Conservation (phyloP, 768 basidiomycete genomes). For the Lactarius hengduanensis region DNA sequence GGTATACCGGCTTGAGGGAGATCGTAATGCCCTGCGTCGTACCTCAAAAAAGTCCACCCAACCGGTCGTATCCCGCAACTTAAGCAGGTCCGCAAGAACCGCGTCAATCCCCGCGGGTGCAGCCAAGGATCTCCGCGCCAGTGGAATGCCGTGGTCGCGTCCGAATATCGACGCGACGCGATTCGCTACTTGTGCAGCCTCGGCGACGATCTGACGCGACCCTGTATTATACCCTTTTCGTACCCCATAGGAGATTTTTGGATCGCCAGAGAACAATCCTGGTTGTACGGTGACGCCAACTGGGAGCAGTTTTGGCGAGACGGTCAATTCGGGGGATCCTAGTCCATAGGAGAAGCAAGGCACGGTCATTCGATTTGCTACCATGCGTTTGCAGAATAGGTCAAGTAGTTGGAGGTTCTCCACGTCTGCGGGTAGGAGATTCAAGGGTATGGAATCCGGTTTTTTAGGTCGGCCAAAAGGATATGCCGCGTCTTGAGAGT, state of each 20-base stretch:
- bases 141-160: constrained; percentile 55
- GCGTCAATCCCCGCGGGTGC: constrained; percentile 37
- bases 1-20: constrained; percentile 44
- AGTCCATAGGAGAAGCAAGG: constrained; percentile 5
- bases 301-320: constrained; percentile 32
- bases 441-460: constrained; percentile 10
- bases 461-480: constrained; percentile 45
- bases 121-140: constrained; percentile 54
- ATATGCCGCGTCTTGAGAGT: constrained; percentile 29
- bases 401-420: constrained; percentile 37
- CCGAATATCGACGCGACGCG: constrained; percentile 74
- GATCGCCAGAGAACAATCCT: constrained; percentile 48
- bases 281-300: constrained; percentile 19
- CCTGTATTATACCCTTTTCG: constrained; percentile 37
- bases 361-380: constrained; percentile 6
- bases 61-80: constrained; percentile 46
- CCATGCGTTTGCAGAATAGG: constrained; percentile 27
- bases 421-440: constrained; percentile 16
- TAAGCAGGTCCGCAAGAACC: constrained; percentile 46
- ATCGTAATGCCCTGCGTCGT: constrained; percentile 37
- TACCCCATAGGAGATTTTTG: constrained; percentile 48
- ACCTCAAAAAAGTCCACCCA: constrained; percentile 43
- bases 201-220: constrained; percentile 61
- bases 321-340: constrained; percentile 25
- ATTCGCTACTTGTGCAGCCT: constrained; percentile 80